Evolutionary conservation across 2,329 filamentous ascomycete genomes (phyloP).

Genomic region (Camillea tinctor): DNA sequence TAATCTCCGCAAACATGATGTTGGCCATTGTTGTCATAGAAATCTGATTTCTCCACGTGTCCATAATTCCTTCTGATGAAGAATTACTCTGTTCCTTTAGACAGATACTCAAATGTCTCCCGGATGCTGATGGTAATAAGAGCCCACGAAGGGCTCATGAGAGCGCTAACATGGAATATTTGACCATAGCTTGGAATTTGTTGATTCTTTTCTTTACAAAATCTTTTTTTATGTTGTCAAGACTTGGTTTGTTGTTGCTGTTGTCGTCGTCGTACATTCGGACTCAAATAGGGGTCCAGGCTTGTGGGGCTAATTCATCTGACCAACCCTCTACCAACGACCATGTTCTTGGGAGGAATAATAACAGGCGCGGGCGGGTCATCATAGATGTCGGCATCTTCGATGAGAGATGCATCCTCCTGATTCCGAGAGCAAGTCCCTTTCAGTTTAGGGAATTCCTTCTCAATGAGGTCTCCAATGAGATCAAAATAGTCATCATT

Average conservation of each 20-base stretch:
- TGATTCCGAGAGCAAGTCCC: neutral
- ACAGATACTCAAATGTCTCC: too few relatives aligned
- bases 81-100: too few relatives aligned
- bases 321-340: constrained; percentile 5
- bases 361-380: constrained; percentile 11
- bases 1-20: too few relatives aligned
- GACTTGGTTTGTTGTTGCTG: too few relatives aligned
- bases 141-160: too few relatives aligned
- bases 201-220: too few relatives aligned
- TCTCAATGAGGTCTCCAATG: constrained; percentile 21
- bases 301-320: neutral
- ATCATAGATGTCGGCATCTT: neutral
- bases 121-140: too few relatives aligned
- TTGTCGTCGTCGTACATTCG: neutral
- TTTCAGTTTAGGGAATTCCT: constrained; percentile 22
- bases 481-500: constrained; percentile 15
- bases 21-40: too few relatives aligned
- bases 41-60: too few relatives aligned
- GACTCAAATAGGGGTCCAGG: neutral
- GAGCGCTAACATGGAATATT: too few relatives aligned
- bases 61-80: too few relatives aligned
- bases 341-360: constrained; percentile 23
- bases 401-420: neutral
- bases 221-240: neutral
- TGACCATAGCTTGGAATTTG: too few relatives aligned